A percentile compares a stretch with the other conserved stretches of the same genome.
Conservation (phyloP, 2,329 filamentous ascomycete genomes). For the Nothopassalora personata region DNA sequence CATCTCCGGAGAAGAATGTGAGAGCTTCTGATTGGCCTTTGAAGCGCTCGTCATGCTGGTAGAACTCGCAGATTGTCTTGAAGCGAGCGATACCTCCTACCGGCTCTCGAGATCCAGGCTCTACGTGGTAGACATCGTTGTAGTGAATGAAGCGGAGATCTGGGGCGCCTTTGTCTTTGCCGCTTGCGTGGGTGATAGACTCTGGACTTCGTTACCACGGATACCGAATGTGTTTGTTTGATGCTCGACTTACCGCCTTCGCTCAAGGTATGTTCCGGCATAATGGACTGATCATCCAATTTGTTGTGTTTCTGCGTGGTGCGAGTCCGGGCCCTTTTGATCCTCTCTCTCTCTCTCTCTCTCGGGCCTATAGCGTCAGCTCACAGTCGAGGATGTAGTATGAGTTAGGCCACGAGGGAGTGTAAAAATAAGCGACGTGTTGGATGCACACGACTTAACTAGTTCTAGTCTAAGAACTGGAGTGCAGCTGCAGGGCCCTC, state of each 20-base stretch:
- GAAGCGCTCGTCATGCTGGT: conserved; percentile 53
- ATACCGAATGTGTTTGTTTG: background rate
- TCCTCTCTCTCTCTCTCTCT: background rate
- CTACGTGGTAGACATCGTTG: conserved; percentile 92
- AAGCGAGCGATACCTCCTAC: conserved; percentile 78
- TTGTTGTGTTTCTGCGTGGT: background rate
- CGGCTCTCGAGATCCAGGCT: conserved; percentile 69
- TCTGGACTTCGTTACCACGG: conserved; percentile 11
- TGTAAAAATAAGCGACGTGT: background rate
- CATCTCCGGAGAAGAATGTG: conserved; percentile 86
- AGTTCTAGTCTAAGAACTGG: background rate
- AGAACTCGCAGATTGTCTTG: conserved; percentile 70
- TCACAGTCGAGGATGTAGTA: background rate
- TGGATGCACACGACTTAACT: background rate
- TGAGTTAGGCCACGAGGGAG: background rate
- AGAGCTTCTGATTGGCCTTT: conserved; percentile 60
- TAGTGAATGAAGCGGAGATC: conserved; percentile 81
- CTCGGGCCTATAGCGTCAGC: background rate
- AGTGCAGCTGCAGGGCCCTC: background rate
- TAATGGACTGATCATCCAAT: background rate
- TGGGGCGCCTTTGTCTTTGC: conserved; percentile 41
- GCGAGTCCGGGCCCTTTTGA: background rate
- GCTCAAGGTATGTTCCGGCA: background rate
- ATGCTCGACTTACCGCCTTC: background rate
- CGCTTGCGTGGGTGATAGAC: conserved; percentile 20